phyloP scores from a whole-genome alignment of 2,329 filamentous ascomycete genomes.

The Chrysoporthe austroafricana region DNA sequence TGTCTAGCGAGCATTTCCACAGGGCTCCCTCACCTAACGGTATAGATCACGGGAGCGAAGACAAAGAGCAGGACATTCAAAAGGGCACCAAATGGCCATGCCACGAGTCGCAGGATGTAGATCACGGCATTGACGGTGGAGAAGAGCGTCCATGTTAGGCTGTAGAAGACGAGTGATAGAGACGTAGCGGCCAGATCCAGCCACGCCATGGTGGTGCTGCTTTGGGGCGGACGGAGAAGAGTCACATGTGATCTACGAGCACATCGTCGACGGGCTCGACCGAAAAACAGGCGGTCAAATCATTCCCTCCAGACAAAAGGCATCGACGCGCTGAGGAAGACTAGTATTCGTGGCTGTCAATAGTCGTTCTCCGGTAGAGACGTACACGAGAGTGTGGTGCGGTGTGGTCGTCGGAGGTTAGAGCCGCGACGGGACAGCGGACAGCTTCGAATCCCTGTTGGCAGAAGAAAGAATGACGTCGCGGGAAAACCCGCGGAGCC shows the following conservation, averaged over 20 bases:
- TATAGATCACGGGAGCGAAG: slow-evolving; percentile 26
- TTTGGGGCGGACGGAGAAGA: neutral
- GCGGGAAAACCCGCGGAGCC: neutral
- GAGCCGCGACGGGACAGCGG: no score
- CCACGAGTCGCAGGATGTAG: slow-evolving; percentile 18
- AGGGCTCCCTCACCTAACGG: slow-evolving; percentile 18
- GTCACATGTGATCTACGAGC: neutral
- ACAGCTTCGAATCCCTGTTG: slow-evolving; percentile 2
- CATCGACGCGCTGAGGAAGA: neutral
- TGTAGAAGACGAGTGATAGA: slow-evolving; percentile 17
- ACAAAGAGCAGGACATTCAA: slow-evolving; percentile 25
- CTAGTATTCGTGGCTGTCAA: neutral
- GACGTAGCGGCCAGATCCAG: slow-evolving; percentile 17
- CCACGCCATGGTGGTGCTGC: slow-evolving; percentile 22
- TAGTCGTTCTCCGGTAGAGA: neutral
- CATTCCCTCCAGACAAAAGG: neutral
- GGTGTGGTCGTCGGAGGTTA: no score
- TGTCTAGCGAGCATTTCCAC: no score
- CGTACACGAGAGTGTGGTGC: neutral
- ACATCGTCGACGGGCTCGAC: neutral
- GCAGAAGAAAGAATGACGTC: neutral
- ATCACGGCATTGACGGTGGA: neutral
- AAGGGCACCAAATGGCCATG: slow-evolving; percentile 21
- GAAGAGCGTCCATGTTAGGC: slow-evolving; percentile 5
- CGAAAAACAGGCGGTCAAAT: neutral